Evolutionary conservation across 1,284 basidiomycete genomes (phyloP).

Genomic region (Puccinia triticina): DNA sequence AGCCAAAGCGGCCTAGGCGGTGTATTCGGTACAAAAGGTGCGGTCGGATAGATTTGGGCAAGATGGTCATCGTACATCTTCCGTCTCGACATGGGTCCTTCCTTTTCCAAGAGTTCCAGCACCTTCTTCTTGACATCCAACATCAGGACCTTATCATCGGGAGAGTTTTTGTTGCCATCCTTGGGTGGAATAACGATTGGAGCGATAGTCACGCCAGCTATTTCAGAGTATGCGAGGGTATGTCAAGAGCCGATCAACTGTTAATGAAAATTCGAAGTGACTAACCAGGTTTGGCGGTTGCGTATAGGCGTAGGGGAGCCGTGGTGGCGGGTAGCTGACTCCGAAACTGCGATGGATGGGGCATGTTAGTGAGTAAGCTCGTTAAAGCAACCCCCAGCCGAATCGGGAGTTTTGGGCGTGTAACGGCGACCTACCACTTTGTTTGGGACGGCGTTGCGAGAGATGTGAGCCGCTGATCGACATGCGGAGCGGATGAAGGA

Average conservation of each 20-base stretch:
- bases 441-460: conserved; percentile 19
- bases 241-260: neutral
- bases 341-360: conserved; percentile 9
- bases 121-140: conserved; percentile 33
- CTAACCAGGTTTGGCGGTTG: conserved; percentile 36
- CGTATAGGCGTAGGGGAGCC: conserved; percentile 32
- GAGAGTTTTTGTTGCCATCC: conserved; percentile 28
- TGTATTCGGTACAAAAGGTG: conserved; percentile 41
- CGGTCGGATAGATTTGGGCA: conserved; percentile 16
- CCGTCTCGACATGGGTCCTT: conserved; percentile 45
- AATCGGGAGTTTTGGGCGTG: neutral
- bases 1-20: conserved; percentile 46
- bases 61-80: conserved; percentile 46
- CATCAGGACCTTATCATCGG: conserved; percentile 32
- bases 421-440: conserved; percentile 4
- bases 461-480: conserved; percentile 36
- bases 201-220: neutral
- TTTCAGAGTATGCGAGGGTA: neutral
- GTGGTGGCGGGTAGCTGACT: conserved; percentile 11
- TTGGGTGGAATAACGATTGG: conserved; percentile 29
- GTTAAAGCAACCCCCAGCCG: neutral
- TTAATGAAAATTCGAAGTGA: neutral
- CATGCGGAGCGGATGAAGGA: conserved; percentile 39
- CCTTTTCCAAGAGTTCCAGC: conserved; percentile 37
- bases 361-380: conserved; percentile 19